Evolutionary conservation across 1,139 yeast genomes (phyloP).

Genomic region (Taiozyma sp.): DNA sequence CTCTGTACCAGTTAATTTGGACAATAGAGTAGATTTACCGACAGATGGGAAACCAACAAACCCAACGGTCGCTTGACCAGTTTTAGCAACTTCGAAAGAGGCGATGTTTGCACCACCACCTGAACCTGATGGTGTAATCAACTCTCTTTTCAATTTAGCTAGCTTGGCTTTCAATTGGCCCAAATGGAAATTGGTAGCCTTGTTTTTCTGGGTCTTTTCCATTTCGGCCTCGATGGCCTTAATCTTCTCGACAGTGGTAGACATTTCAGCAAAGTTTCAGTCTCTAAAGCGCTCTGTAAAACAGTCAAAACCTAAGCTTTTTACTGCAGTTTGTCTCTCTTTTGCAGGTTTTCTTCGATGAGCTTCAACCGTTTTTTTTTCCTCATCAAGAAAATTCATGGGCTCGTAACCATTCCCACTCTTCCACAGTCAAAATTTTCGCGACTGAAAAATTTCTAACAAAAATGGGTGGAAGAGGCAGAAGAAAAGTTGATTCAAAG

Average conservation of each 20-base stretch:
- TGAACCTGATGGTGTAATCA: conserved; percentile 72
- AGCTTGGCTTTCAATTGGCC: conserved; percentile 96
- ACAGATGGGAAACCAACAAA: conserved; percentile 98
- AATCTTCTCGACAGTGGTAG: conserved; percentile 36
- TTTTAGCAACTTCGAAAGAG: conserved; percentile 96
- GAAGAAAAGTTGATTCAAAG: neutral
- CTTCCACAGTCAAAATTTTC: conserved; percentile 2
- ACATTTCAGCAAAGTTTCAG: conserved; percentile 4
- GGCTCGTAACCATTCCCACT: neutral
- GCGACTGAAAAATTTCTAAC: neutral
- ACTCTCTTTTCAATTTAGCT: conserved; percentile 90
- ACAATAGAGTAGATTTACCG: conserved; percentile 87
- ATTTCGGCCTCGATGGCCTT: conserved; percentile 90
- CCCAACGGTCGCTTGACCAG: conserved; percentile 96
- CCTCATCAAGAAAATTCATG: neutral
- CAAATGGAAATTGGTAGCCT: conserved; percentile 93
- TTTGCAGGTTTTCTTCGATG: neutral
- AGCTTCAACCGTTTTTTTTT: neutral
- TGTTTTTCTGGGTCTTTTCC: conserved; percentile 95
- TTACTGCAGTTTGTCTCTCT: neutral
- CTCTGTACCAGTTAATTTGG: conserved; percentile 90
- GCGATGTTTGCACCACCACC: conserved; percentile 80
- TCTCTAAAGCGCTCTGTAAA: neutral
- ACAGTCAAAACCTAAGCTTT: neutral
- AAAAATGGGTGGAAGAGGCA: neutral